Evolutionary conservation across 2,329 filamentous ascomycete genomes (phyloP).

Genomic region (Pyrenophora graminea): DNA sequence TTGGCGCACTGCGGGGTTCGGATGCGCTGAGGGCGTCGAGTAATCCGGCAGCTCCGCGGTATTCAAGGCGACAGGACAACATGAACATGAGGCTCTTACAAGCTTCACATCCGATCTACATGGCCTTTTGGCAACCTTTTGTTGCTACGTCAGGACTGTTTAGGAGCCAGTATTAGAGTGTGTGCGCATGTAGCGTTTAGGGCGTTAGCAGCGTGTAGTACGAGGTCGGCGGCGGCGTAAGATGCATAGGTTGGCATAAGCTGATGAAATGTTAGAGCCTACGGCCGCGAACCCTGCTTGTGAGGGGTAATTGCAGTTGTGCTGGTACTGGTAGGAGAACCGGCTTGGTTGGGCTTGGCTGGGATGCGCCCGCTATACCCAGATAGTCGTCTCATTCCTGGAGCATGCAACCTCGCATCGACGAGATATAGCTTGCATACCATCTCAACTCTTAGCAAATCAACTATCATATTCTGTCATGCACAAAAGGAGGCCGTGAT

Average conservation of each 20-base stretch:
- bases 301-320: too few species aligned
- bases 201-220: constrained; percentile 27
- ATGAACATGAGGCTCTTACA: neutral
- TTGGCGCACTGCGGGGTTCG: constrained; percentile 16
- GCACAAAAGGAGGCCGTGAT: too few species aligned
- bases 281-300: too few species aligned
- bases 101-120: too few species aligned
- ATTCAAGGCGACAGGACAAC: neutral
- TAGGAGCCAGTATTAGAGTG: neutral
- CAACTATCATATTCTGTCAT: too few species aligned
- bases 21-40: neutral
- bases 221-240: neutral
- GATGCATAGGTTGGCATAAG: neutral
- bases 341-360: too few species aligned
- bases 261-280: neutral
- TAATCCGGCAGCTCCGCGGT: neutral
- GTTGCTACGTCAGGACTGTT: neutral
- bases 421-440: too few species aligned
- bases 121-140: neutral
- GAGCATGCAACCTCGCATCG: too few species aligned
- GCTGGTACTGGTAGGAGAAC: too few species aligned
- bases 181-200: constrained; percentile 20
- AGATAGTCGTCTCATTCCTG: too few species aligned
- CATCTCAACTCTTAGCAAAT: too few species aligned
- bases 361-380: too few species aligned